Evolutionary conservation across 352 stramenopile genomes (phyloP).

Genomic region (Globisporangium camurandrum): DNA sequence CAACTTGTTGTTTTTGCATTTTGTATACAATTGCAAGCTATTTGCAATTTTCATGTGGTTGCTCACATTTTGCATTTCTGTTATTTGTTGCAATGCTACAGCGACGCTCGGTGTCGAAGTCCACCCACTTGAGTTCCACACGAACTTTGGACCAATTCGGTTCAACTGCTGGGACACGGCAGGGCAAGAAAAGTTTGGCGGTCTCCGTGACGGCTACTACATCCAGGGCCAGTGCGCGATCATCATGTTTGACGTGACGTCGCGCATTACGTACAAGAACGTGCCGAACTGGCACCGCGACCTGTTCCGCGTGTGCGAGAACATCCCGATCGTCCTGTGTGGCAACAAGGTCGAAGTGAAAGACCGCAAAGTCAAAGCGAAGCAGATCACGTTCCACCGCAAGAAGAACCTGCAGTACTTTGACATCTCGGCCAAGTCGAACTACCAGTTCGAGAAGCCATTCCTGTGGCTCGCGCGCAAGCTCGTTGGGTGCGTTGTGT

Average conservation of each 20-base stretch:
- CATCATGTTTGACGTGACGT: conserved; percentile 99
- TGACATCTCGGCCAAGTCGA: conserved; percentile 99
- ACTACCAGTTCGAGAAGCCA: conserved; percentile 99
- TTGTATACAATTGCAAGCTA: no score
- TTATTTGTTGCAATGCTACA: neutral
- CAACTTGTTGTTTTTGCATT: no score
- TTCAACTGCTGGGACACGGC: conserved; percentile 99
- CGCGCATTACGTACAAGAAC: conserved; percentile 99
- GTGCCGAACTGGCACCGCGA: conserved; percentile 99
- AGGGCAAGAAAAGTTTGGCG: conserved; percentile 98
- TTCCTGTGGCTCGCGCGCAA: conserved; percentile 99
- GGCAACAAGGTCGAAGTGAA: conserved; percentile 99
- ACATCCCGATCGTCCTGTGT: conserved; percentile 99
- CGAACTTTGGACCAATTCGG: conserved; percentile 98
- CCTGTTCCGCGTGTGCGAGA: conserved; percentile 98
- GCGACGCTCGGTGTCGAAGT: conserved; percentile 99
- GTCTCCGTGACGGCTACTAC: conserved; percentile 95
- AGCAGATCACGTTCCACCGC: conserved; percentile 99
- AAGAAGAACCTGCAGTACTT: conserved; percentile 99
- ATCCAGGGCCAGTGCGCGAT: conserved; percentile 99
- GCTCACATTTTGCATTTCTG: neutral
- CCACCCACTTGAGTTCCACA: conserved; percentile 98
- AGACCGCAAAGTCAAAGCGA: conserved; percentile 99
- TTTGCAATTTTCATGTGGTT: no score
- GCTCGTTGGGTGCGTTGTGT: conserved; percentile 89